Conservation (phyloP, 306 rosid genomes). For the Quercus suber region DNA sequence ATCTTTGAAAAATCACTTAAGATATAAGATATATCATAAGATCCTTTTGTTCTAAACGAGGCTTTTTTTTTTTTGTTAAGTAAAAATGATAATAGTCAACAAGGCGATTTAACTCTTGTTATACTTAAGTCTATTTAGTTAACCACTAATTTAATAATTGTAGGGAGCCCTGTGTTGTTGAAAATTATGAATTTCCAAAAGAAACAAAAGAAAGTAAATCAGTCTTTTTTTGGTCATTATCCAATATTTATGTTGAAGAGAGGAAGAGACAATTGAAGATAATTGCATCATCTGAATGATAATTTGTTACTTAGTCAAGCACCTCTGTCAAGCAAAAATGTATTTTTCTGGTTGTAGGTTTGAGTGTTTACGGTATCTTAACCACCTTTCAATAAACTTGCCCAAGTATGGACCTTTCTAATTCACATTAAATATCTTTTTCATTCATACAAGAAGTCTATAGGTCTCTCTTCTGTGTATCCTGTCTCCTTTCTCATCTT, state of each 20-base stretch:
- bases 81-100: no score
- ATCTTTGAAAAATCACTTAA: background rate
- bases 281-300: background rate
- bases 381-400: background rate
- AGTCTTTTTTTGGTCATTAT: no score
- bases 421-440: background rate
- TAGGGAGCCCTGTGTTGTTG: no score
- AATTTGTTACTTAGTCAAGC: background rate
- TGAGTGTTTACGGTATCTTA: background rate
- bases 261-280: background rate
- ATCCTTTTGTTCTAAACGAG: no score
- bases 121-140: no score
- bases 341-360: background rate
- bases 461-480: background rate
- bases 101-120: no score
- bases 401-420: background rate
- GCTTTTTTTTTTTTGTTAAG: no score
- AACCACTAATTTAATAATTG: no score
- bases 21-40: no score
- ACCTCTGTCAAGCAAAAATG: background rate
- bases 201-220: no score
- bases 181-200: no score
- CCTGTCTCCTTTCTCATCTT: background rate
- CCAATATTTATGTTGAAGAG: no score
- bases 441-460: background rate